Evolutionary conservation across 257 asterid species (phyloP).

Genomic region (Ballota nigra): DNA sequence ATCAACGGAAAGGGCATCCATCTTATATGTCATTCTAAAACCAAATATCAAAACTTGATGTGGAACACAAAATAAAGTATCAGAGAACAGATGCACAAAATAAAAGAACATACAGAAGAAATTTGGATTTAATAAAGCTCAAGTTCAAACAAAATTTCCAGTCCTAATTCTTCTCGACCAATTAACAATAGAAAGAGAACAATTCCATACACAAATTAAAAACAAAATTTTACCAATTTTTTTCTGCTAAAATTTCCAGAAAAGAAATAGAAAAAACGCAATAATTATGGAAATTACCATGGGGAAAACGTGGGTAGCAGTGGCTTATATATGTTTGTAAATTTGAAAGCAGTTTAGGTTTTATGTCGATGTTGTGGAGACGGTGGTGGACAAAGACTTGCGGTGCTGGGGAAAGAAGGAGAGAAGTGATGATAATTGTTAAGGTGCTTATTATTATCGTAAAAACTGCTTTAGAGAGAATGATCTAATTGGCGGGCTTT

Average conservation of each 20-base stretch:
- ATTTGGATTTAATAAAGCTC: not conserved
- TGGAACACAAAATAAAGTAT: not conserved
- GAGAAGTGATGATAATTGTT: no score
- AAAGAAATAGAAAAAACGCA: not conserved
- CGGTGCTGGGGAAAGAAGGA: no score
- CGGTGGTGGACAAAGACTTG: no score
- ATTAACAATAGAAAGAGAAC: not conserved
- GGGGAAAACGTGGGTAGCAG: slow-evolving; percentile 76
- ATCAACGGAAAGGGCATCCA: not conserved
- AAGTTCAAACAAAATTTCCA: not conserved
- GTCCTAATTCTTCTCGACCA: not conserved
- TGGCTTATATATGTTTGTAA: slow-evolving; percentile 56
- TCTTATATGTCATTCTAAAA: not conserved
- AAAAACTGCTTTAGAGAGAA: no score
- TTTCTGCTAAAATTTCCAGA: not conserved
- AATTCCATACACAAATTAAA: not conserved
- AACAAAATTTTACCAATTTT: not conserved
- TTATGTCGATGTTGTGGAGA: no score
- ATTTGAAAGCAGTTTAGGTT: no score
- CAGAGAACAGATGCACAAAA: not conserved
- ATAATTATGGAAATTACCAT: slow-evolving; percentile 40
- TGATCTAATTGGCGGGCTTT: no score
- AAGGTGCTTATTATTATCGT: no score
- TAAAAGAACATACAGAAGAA: not conserved
- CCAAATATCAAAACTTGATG: not conserved